Base-by-base conservation (phyloP, 2,329 filamentous ascomycete genomes). In the Ophiostoma sp. region DNA sequence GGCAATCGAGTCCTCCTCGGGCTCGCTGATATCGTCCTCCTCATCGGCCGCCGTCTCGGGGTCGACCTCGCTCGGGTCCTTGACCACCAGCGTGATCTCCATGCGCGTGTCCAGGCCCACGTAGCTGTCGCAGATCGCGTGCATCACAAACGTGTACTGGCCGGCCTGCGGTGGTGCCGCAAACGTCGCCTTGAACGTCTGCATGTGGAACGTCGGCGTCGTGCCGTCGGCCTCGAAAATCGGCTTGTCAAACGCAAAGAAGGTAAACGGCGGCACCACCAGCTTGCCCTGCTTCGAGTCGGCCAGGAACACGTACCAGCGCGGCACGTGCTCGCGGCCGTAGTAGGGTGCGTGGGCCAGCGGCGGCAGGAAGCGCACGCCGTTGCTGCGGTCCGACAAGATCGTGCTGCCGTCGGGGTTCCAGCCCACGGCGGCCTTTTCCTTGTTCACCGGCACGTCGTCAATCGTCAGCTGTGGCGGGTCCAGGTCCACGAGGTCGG, bases 111-210 rank as follows among this genome's bases (percentile, higher is more conserved):
- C 96, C 73, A 97, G 92, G 63, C 95, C 95, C 63, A 99, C 84
- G 75, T 99, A 99, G 76, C 91, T 93, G 79, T 99, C 95, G 76
- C 93, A 97, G 67, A 98, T 84, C 71, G 97, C 82, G 78, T 98
- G 90, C 88, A 98, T 91, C 70, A 93, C 90, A 76, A 99, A 99
- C 1, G 91, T 93, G 80, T 97, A 99, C 77, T 93, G 90, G 63
- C 94, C 95, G 5, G 92, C 86, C 76, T 97, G 91, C 38, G 94
- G 93, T 60, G 95, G 95, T 1, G 95, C 94, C 72, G 94, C 92
- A 78, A 99, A 99, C 77, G 97, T 92, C 77, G 96, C 94, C 83
- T 97, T 98, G 75, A 98, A 83, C 3, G 95, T 99, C 78, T 98
- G 93, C 80, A 99, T 89, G 75, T 93, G 89, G 81, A 92, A 99